Conservation (phyloP, 805 yeast species). For the Alloascoidea hylecoeti region DNA sequence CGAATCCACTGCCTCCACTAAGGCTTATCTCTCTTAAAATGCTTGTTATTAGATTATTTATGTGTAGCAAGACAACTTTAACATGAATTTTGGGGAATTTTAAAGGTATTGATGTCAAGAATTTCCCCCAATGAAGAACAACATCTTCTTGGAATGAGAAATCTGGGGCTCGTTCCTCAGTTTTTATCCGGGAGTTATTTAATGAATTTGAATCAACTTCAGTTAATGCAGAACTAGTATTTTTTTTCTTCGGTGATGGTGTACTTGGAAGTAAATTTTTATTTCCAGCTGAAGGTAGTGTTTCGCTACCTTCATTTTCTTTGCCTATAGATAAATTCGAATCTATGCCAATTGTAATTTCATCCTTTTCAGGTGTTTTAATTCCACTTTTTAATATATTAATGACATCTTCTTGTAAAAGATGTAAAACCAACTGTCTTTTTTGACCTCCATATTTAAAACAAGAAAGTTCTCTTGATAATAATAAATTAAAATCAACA, state of each 20-base stretch:
- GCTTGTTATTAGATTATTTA: slow-evolving; percentile 39
- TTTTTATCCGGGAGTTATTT: too few relatives aligned
- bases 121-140: slow-evolving; percentile 21
- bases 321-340: not conserved
- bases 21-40: slow-evolving; percentile 49
- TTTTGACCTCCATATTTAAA: slow-evolving; percentile 7
- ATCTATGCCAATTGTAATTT: not conserved
- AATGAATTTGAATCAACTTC: not conserved
- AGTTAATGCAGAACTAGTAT: not conserved
- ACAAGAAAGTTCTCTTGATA: slow-evolving; percentile 38
- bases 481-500: slow-evolving; percentile 31
- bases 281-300: not conserved
- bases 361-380: not conserved
- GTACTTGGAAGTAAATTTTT: too few relatives aligned
- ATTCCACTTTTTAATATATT: not conserved
- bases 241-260: too few relatives aligned
- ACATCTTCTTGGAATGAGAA: slow-evolving; percentile 9
- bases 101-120: slow-evolving; percentile 26
- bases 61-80: slow-evolving; percentile 35
- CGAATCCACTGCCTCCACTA: slow-evolving; percentile 43
- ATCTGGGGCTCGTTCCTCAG: too few relatives aligned
- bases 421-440: not conserved
- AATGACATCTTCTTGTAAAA: not conserved
- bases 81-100: slow-evolving; percentile 37
- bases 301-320: too few relatives aligned